Conservation (phyloP, 139 green algal genomes). For the Chlamydomonas schloesseri region DNA sequence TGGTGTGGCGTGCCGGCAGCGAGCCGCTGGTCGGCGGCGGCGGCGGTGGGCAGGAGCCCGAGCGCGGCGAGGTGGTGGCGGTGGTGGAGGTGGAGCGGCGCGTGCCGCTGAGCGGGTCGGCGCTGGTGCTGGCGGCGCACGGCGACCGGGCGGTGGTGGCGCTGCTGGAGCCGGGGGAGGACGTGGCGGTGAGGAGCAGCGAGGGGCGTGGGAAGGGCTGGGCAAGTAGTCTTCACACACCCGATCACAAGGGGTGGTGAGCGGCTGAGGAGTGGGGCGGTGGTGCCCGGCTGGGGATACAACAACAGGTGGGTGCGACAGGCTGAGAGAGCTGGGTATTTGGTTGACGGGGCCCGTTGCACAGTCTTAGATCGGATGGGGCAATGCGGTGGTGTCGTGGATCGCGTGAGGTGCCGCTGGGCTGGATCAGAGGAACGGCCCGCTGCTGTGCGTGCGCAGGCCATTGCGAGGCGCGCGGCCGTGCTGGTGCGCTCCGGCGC, state of each 20-base stretch:
- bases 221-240: too few relatives aligned
- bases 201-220: not conserved
- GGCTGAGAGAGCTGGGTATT: too few relatives aligned
- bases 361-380: too few relatives aligned
- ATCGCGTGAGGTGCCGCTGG: too few relatives aligned
- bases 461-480: not conserved
- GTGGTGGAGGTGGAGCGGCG: not conserved
- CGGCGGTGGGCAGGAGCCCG: not conserved
- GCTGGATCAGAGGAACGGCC: too few relatives aligned
- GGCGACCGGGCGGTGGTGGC: not conserved
- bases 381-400: too few relatives aligned
- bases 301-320: too few relatives aligned
- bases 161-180: not conserved
- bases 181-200: constrained; percentile 8
- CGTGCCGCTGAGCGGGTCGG: not conserved
- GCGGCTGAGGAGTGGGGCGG: too few relatives aligned
- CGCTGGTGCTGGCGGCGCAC: constrained; percentile 4
- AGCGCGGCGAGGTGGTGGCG: not conserved
- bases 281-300: too few relatives aligned
- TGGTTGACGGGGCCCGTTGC: too few relatives aligned
- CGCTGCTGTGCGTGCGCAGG: too few relatives aligned
- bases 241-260: too few relatives aligned
- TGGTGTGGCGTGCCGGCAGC: not conserved
- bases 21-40: not conserved
- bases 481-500: not conserved